A percentile compares a stretch with the other conserved stretches of the same genome.
phyloP scores from a whole-genome alignment of 108 stramenopile species.

The Mayamaea pseudoterrestris region DNA sequence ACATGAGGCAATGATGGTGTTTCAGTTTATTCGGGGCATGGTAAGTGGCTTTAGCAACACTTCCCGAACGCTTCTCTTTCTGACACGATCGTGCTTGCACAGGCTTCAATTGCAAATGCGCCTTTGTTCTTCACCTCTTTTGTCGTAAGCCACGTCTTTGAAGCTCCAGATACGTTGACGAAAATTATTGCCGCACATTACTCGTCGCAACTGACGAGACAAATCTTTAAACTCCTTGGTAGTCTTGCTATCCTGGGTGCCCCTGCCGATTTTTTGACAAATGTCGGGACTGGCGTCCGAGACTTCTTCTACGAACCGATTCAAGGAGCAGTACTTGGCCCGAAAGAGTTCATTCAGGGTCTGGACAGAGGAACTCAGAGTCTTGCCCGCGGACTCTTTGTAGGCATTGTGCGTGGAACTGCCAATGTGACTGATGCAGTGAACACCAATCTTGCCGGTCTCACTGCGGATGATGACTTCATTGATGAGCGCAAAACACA shows the following conservation, averaged over 20 bases:
- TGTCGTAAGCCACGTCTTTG: slow-evolving; percentile 68
- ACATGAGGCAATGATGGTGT: slow-evolving; percentile 44
- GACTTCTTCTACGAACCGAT: slow-evolving; percentile 83
- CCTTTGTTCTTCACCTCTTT: slow-evolving; percentile 72
- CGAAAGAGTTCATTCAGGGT: slow-evolving; percentile 64
- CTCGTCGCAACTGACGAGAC: slow-evolving; percentile 70
- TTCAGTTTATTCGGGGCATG: slow-evolving; percentile 71
- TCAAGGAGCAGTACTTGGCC: slow-evolving; percentile 56
- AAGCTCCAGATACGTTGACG: slow-evolving; percentile 49
- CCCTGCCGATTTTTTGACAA: slow-evolving; percentile 74
- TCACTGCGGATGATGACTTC: slow-evolving; percentile 71
- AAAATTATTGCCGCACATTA: slow-evolving; percentile 59
- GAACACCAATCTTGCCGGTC: slow-evolving; percentile 51
- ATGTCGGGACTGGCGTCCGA: slow-evolving; percentile 69
- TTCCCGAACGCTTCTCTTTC: not conserved
- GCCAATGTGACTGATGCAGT: slow-evolving; percentile 68
- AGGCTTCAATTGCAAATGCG: slow-evolving; percentile 44
- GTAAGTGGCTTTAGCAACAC: slow-evolving; percentile 14
- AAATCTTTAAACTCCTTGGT: slow-evolving; percentile 57
- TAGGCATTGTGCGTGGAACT: slow-evolving; percentile 61
- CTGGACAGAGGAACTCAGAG: slow-evolving; percentile 60
- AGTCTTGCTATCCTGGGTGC: slow-evolving; percentile 65
- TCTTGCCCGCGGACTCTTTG: slow-evolving; percentile 69
- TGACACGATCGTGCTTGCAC: not conserved
- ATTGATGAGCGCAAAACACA: slow-evolving; percentile 62